Conservation (phyloP, 129 eudicot species). For the Ambrosia artemisiifolia region DNA sequence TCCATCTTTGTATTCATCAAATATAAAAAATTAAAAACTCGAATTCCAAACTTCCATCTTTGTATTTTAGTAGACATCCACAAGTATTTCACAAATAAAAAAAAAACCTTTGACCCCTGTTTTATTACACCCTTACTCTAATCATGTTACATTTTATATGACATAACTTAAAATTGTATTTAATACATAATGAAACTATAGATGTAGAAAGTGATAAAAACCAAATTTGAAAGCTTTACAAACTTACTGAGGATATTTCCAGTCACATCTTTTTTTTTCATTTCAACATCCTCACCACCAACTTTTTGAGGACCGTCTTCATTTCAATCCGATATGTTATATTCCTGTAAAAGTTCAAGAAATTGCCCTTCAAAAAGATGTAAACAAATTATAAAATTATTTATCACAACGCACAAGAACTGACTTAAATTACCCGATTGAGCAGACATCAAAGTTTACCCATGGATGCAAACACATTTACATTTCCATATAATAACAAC, state of each 20-base stretch:
- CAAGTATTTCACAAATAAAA: not conserved
- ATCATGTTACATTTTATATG: not conserved
- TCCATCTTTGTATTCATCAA: not conserved
- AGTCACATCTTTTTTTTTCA: conserved; percentile 60
- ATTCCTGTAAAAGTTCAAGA: conserved; percentile 71
- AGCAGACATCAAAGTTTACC: no score
- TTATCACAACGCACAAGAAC: no score
- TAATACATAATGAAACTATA: not conserved
- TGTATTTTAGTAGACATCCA: not conserved
- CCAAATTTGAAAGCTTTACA: not conserved
- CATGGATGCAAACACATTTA: no score
- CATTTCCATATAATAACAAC: no score
- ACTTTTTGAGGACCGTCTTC: conserved; percentile 44
- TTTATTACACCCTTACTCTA: not conserved
- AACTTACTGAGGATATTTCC: conserved; percentile 86
- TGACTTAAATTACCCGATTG: no score
- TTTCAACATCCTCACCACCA: not conserved
- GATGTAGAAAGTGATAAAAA: not conserved
- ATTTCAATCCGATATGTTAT: conserved; percentile 53
- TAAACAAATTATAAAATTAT: no score
- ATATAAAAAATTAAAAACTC: not conserved
- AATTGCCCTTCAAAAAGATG: conserved; percentile 56
- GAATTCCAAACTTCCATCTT: not conserved
- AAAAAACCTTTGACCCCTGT: not conserved
- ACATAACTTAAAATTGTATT: no score